Evolutionary conservation across 208 protist genomes (phyloP).

Genomic region (Naegleria lovaniensis): DNA sequence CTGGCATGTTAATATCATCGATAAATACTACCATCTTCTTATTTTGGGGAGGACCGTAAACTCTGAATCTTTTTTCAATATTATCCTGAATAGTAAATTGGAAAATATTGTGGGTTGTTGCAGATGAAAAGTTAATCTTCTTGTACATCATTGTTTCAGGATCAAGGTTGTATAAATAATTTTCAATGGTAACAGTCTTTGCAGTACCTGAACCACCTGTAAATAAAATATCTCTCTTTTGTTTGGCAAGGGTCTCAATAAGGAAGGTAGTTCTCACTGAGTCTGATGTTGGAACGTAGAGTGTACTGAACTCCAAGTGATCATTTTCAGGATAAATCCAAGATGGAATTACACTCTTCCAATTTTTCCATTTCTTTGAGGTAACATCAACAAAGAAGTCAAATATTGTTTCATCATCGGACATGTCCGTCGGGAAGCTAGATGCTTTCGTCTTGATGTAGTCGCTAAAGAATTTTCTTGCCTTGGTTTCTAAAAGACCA

Average conservation of each 20-base stretch:
- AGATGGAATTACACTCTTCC: constrained; percentile 68
- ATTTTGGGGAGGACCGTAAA: constrained; percentile 84
- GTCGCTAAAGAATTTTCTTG: constrained; percentile 79
- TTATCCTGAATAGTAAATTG: constrained; percentile 78
- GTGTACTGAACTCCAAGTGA: constrained; percentile 77
- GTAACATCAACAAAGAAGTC: constrained; percentile 86
- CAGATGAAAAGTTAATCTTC: constrained; percentile 85
- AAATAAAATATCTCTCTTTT: constrained; percentile 71
- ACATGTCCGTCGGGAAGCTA: constrained; percentile 54
- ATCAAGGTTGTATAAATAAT: constrained; percentile 61
- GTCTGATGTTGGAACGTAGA: constrained; percentile 92
- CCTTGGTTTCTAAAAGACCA: constrained; percentile 81
- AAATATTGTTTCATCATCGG: constrained; percentile 67
- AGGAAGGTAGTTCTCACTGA: constrained; percentile 87
- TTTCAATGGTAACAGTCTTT: constrained; percentile 86
- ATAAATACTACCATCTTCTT: constrained; percentile 80
- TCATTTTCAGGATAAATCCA: constrained; percentile 85
- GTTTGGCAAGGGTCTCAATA: constrained; percentile 70
- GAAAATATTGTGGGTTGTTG: constrained; percentile 78
- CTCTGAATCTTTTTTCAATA: constrained; percentile 88
- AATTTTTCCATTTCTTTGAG: constrained; percentile 74
- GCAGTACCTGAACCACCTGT: constrained; percentile 86
- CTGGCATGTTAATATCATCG: constrained; percentile 92
- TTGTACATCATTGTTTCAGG: constrained; percentile 71
- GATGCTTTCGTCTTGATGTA: constrained; percentile 66